Evolutionary conservation across 352 stramenopile genomes (phyloP), one percentile per base, ranked within the genome.

Genomic region (Phytophthora aleatoria): DNA sequence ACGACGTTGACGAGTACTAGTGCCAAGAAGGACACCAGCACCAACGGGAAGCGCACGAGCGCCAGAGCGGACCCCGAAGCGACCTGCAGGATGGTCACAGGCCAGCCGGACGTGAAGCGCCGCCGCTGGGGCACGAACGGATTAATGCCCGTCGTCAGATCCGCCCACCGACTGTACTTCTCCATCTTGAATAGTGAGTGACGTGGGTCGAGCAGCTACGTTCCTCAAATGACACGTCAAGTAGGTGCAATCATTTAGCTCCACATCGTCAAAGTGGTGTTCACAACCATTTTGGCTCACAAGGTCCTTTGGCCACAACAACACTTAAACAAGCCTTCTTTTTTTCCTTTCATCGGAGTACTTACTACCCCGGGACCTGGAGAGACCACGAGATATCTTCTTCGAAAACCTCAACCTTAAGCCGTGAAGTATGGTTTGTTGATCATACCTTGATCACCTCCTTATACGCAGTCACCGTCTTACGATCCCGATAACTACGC

Each of bases 101-200:
- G 56, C 31, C 83, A 64, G 26, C 69, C 80, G 50, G 61, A 73
- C 35, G 75, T 75, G 27, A 90, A 73, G 2, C 77, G 80, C 68
- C 82, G 77, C 62, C 84, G 77, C 68, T 89, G 79, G 52, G 85
- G 85, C 59, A 95, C 87, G 73, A 95, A 95, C 62, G 87, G 87
- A 69, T 95, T 95, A 61, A 92, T 89, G 28, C 87, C 87, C 59
- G 87, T 95, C 58, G 80, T 88, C 69, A 94, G 75, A 49, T 95
- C 87, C 64, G 84, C 80, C 87, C 87, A 95, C 36, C 87, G 81
- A 53, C 73, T 92, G 74, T 89, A 95, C 70, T 95, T 95, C 69
- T 95, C 87, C 87, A 95, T 95, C 9, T 57, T 10, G n/a, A n/a
- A n/a, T 53, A n/a, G 6, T 24, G 20, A 48, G 20, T 20, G 20